Evolutionary conservation across 441 rosid genomes (phyloP), one percentile per base, ranked within the genome.

Genomic region (Croton laevigatus): DNA sequence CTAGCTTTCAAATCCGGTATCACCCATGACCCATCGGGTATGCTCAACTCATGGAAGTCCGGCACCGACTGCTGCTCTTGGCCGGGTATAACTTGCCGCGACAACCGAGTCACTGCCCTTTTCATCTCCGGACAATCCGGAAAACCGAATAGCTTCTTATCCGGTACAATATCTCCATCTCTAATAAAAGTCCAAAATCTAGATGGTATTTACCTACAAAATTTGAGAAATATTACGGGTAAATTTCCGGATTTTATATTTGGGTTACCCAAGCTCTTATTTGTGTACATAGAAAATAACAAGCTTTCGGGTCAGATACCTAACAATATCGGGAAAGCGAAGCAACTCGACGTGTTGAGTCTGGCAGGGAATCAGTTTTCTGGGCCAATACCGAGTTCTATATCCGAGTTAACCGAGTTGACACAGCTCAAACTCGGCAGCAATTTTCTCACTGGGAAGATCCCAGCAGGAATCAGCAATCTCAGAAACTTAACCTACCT

Each of bases 21-120:
- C 68, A 85, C 89, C 59, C 83, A 83, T 19, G 97, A 91, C 36
- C 96, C 96, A 1, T 81, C 92, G 0, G 92, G 87, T 8, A 74
- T 87, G 51, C 94, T 91, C 58, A 78, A n/a, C 69, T 58, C 90
- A 4, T 91, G 97, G 96, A 91, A 87, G 67, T 59, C 82, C 59
- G 92, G 91, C 34, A 85, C 96, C 12, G 83, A 83, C 38, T 91
- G 97, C 72, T 89, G 97, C 75, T 20, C 71, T 1, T 91, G 97
- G 97, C 8, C 32, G 17, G 92, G 91, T 19, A 52, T 91, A 9
- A 77, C 76, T 36, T 91, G 96, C 79, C 79, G 59, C 8, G 52
- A 38, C n/a, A 65, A 74, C 55, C 88, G 96, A 38, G 96, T 91
- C 81, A 81, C 82, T 12, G 72, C 80, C 16, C 0, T 91, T 11